Base-by-base conservation (phyloP, 495 filamentous ascomycete genomes). In the Penicillium verhagenii region DNA sequence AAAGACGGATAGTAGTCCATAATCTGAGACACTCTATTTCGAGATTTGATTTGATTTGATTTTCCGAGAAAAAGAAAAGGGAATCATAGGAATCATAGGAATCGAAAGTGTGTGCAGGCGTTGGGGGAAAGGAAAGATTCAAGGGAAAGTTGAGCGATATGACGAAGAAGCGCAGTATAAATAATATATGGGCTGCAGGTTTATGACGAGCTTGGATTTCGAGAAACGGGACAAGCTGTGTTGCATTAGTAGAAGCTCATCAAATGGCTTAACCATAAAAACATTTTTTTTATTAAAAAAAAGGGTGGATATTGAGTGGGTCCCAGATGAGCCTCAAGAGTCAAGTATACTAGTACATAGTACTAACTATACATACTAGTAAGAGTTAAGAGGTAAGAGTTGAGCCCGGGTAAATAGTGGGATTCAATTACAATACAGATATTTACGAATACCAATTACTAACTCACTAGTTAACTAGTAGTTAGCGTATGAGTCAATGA, bases 1-100 rank as follows among this genome's bases (percentile, higher is more conserved):
- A 58, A 67, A 7, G 44, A 47, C 0, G 53, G 51, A 43, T 60
- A 65, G 44, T 49, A 47, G 11, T 64, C 63, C 69, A 72, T 72
- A 26, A 29, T 35, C 46, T 35, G 16, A 11, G 14, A 11, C 29
- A 8, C 29, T 31, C n/a, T n/a, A n/a, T n/a, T n/a, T n/a, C n/a
- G n/a, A n/a, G n/a, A 42, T 6, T 45, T 23, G 42, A 10, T 13
- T 23, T 21, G 13, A 23, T 3, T 20, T 47, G 3, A 21, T 29
- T 33, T 16, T 21, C 23, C 42, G 19, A 40, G 20, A 33, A 39
- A 38, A 11, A 37, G 14, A 19, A 45, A 54, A 29, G 20, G 20
- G 47, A 44, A 29, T n/a, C n/a, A 24, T 8, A 16, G 13, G 18
- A 16, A n/a, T n/a, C n/a, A n/a, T n/a, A n/a, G n/a, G n/a, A n/a